A percentile compares a stretch with the other conserved stretches of the same genome.
Evolutionary conservation across 768 basidiomycete species (phyloP).

Genomic region (Mycena albidolilacea): DNA sequence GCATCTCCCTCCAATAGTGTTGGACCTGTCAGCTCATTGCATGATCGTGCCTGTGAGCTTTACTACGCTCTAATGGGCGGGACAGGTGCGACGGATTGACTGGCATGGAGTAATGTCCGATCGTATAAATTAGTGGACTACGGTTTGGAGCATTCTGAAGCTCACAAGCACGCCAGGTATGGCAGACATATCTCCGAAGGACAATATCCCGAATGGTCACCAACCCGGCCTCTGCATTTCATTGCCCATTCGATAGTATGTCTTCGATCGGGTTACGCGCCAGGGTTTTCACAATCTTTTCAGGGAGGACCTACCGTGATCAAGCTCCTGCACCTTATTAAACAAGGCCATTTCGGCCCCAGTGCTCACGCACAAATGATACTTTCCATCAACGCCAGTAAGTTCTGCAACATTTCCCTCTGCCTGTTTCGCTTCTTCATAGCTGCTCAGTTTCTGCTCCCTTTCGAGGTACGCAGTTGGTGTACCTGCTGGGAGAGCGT

Average conservation of each 20-base stretch:
- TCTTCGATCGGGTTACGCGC: neutral
- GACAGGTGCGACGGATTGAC: slow-evolving; percentile 47
- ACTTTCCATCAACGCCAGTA: slow-evolving; percentile 60
- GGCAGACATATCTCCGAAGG: slow-evolving; percentile 58
- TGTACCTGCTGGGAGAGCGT: slow-evolving; percentile 62
- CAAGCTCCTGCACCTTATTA: slow-evolving; percentile 61
- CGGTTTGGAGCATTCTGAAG: slow-evolving; percentile 58
- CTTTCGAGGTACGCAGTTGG: slow-evolving; percentile 63
- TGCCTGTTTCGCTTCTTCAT: neutral
- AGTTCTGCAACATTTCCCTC: slow-evolving; percentile 23
- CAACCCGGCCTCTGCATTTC: slow-evolving; percentile 61
- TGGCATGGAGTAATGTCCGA: neutral
- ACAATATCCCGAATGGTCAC: slow-evolving; percentile 63
- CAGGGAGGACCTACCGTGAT: slow-evolving; percentile 65
- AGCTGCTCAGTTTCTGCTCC: slow-evolving; percentile 57
- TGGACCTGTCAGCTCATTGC: slow-evolving; percentile 66
- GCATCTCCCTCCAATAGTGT: slow-evolving; percentile 49
- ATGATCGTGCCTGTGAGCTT: slow-evolving; percentile 68
- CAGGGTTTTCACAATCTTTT: neutral
- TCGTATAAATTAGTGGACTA: slow-evolving; percentile 58
- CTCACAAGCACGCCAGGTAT: slow-evolving; percentile 56
- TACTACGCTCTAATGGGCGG: slow-evolving; percentile 64
- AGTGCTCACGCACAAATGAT: slow-evolving; percentile 60
- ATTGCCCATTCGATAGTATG: slow-evolving; percentile 64
- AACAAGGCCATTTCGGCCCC: slow-evolving; percentile 58